Evolutionary conservation across 177 flowering plant species (phyloP).

Genomic region (Vitis hybrid): DNA sequence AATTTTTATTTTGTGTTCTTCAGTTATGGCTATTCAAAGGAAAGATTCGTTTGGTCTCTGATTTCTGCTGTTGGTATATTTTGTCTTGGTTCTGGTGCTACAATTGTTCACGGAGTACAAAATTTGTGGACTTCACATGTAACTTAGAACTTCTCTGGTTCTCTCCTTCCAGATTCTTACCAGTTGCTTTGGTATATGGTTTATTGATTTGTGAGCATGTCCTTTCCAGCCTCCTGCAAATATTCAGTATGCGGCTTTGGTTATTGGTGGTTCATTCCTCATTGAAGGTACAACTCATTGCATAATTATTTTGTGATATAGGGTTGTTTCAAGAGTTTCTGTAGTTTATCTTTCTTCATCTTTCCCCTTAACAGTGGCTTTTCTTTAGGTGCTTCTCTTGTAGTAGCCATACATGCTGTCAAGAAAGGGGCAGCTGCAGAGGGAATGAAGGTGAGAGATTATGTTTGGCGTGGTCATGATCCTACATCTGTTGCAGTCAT

Average conservation of each 20-base stretch:
- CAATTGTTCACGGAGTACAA: constrained; percentile 94
- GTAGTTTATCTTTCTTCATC: background rate
- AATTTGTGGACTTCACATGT: constrained; percentile 90
- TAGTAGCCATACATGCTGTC: constrained; percentile 95
- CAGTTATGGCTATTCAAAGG: constrained; percentile 97
- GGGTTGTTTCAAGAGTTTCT: background rate
- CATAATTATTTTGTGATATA: constrained; percentile 1
- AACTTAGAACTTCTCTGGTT: constrained; percentile 7
- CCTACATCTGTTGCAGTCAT: constrained; percentile 99
- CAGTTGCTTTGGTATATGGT: constrained; percentile 1
- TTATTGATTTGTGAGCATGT: constrained; percentile 24
- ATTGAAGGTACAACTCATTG: constrained; percentile 70
- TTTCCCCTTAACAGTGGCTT: background rate
- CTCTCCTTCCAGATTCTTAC: constrained; percentile 5
- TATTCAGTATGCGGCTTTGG: constrained; percentile 88
- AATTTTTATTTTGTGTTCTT: constrained; percentile 5
- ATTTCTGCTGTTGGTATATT: constrained; percentile 99
- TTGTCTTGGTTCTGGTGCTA: constrained; percentile 99
- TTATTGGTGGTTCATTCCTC: constrained; percentile 89
- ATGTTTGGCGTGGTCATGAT: constrained; percentile 99
- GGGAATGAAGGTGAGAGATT: constrained; percentile 90
- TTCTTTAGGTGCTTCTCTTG: constrained; percentile 82
- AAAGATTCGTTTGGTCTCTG: constrained; percentile 98
- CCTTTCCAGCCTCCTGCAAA: constrained; percentile 70
- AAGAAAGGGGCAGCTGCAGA: constrained; percentile 98